Conservation (phyloP, 139 green algal species). For the Dunaliella primolecta region DNA sequence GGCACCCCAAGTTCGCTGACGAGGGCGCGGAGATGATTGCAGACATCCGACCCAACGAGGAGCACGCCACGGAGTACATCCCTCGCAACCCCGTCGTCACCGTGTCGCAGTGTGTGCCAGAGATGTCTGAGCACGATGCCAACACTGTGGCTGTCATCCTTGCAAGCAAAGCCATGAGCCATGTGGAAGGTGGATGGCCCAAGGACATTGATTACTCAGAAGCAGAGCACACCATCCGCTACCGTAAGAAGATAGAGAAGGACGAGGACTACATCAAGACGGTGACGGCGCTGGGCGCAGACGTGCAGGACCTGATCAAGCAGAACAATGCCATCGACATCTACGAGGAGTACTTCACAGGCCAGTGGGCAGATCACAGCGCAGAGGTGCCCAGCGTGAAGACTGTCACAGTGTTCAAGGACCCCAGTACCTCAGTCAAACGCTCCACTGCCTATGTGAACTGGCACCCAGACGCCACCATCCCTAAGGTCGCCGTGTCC, state of each 20-base stretch:
- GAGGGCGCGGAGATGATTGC: conserved; percentile 83
- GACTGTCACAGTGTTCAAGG: conserved; percentile 81
- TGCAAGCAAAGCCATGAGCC: conserved; percentile 71
- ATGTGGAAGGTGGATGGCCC: conserved; percentile 91
- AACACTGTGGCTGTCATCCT: conserved; percentile 80
- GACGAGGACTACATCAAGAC: conserved; percentile 93
- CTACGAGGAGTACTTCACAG: conserved; percentile 90
- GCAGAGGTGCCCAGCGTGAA: conserved; percentile 65
- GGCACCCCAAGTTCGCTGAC: conserved; percentile 75
- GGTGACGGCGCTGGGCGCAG: conserved; percentile 57
- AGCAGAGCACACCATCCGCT: conserved; percentile 81
- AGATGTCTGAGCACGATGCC: conserved; percentile 85
- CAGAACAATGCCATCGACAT: conserved; percentile 97
- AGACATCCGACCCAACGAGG: conserved; percentile 84
- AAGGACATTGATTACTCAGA: conserved; percentile 91
- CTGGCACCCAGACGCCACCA: conserved; percentile 79
- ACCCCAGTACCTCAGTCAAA: conserved; percentile 57
- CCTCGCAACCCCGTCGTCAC: conserved; percentile 68
- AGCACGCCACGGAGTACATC: conserved; percentile 72
- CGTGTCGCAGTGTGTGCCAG: conserved; percentile 64
- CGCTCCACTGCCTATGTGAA: conserved; percentile 67
- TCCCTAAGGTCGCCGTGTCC: conserved; percentile 64
- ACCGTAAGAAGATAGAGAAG: conserved; percentile 87
- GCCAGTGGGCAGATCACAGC: conserved; percentile 52
- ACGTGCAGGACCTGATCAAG: conserved; percentile 80